These are phyloP conservation scores for Peniophora sp. DNA, from an alignment of 1,284 basidiomycete genomes.

Conservation along the genomic window DNA sequence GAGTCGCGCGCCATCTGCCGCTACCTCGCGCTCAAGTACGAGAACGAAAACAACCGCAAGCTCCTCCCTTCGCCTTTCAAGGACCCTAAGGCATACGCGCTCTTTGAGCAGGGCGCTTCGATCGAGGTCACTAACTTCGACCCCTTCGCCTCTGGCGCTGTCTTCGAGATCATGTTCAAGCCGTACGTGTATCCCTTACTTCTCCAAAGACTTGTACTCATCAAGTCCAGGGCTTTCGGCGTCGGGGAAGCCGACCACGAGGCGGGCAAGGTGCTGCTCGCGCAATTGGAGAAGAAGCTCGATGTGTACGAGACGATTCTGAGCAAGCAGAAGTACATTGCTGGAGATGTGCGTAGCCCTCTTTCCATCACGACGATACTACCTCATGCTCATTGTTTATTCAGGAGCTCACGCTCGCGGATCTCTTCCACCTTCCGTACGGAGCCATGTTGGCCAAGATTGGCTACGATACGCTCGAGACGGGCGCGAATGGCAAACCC, in stretches of 20 bases:
- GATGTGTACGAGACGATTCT: slow-evolving; percentile 45
- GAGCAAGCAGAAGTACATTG: slow-evolving; percentile 43
- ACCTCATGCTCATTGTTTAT: too few species aligned
- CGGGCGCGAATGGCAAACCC: slow-evolving; percentile 1
- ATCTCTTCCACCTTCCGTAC: slow-evolving; percentile 50
- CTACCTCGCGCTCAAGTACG: slow-evolving; percentile 28
- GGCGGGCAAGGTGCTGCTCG: slow-evolving; percentile 21
- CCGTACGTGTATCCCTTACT: slow-evolving; percentile 8
- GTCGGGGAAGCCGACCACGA: slow-evolving; percentile 21
- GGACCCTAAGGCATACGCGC: slow-evolving; percentile 22
- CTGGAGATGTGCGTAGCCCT: slow-evolving; percentile 32
- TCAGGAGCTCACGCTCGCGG: slow-evolving; percentile 43
- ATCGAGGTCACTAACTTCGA: slow-evolving; percentile 34
- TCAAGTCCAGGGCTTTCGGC: slow-evolving; percentile 7
- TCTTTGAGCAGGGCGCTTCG: slow-evolving; percentile 36
- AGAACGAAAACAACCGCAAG: slow-evolving; percentile 16
- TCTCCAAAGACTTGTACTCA: not conserved
- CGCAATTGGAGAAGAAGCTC: slow-evolving; percentile 28
- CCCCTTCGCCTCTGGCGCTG: slow-evolving; percentile 21
- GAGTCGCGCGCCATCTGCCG: slow-evolving; percentile 46
- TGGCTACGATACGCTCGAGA: not conserved
- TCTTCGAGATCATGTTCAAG: slow-evolving; percentile 23
- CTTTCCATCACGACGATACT: not conserved
- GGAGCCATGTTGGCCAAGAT: slow-evolving; percentile 21
- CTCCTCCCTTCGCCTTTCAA: slow-evolving; percentile 24